These are phyloP conservation scores for Pichia phayaonensis DNA, from an alignment of 805 yeast species.

Conservation along the genomic window DNA sequence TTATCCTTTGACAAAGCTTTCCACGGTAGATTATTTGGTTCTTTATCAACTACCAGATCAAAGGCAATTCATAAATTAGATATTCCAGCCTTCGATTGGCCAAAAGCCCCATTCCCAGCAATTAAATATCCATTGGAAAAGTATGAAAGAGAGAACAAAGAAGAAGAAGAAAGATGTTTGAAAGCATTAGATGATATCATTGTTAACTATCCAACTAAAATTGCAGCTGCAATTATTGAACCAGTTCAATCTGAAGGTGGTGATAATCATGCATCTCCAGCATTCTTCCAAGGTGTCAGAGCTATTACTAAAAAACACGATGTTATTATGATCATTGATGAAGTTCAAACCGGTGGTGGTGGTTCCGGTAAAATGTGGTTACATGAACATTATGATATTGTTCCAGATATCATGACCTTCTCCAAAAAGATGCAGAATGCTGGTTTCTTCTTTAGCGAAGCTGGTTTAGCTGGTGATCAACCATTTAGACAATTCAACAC, in stretches of 20 bases:
- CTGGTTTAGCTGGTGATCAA: constrained; percentile 48
- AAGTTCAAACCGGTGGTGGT: constrained; percentile 71
- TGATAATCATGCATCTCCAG: constrained; percentile 60
- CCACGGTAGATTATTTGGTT: constrained; percentile 52
- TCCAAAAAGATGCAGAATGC: constrained; percentile 70
- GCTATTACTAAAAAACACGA: constrained; percentile 50
- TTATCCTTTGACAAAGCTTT: constrained; percentile 47
- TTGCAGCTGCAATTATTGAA: constrained; percentile 49
- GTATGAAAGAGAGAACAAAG: constrained; percentile 42
- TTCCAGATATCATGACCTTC: constrained; percentile 63
- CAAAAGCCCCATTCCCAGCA: constrained; percentile 61
- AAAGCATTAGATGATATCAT: constrained; percentile 35
- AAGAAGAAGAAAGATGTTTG: constrained; percentile 43
- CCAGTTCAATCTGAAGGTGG: constrained; percentile 74
- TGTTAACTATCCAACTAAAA: constrained; percentile 32
- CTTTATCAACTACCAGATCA: constrained; percentile 48
- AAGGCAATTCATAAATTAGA: constrained; percentile 52
- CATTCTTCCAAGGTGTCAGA: constrained; percentile 56
- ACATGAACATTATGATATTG: constrained; percentile 58
- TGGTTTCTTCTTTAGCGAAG: constrained; percentile 59
- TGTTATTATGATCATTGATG: constrained; percentile 57
- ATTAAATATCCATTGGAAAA: constrained; percentile 79
- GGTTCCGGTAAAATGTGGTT: constrained; percentile 71
- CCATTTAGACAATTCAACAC: constrained; percentile 70
- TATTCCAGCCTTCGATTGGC: constrained; percentile 56